Conservation (phyloP, 805 yeast genomes). For the Saturnispora quitensis region DNA sequence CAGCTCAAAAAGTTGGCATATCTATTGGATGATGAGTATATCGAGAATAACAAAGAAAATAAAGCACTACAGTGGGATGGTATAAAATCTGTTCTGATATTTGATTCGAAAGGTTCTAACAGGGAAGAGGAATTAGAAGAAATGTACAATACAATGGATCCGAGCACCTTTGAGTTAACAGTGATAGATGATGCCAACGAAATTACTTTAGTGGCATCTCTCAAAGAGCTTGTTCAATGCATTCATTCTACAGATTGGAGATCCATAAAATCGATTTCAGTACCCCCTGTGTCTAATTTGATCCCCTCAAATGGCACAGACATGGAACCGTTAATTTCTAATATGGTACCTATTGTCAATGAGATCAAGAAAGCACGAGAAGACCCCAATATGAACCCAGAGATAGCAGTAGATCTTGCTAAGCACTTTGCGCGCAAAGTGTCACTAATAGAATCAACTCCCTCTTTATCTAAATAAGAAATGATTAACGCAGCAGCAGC, state of each 20-base stretch:
- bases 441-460: neutral
- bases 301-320: neutral
- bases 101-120: neutral
- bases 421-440: constrained; percentile 4
- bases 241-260: constrained; percentile 1
- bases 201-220: neutral
- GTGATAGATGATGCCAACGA: neutral
- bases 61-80: constrained; percentile 7
- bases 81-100: neutral
- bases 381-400: neutral
- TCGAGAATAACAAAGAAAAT: neutral
- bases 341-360: neutral
- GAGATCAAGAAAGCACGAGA: neutral
- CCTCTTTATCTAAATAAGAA: neutral
- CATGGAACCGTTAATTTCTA: neutral
- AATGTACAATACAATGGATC: neutral
- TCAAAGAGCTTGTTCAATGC: neutral
- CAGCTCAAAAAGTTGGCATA: neutral
- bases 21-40: constrained; percentile 4
- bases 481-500: neutral
- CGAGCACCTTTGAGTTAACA: neutral
- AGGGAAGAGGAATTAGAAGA: neutral
- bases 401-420: neutral
- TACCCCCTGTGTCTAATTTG: neutral
- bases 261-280: neutral